phyloP scores from a whole-genome alignment of 352 stramenopile species.

The Thraustochytrium striatum region DNA sequence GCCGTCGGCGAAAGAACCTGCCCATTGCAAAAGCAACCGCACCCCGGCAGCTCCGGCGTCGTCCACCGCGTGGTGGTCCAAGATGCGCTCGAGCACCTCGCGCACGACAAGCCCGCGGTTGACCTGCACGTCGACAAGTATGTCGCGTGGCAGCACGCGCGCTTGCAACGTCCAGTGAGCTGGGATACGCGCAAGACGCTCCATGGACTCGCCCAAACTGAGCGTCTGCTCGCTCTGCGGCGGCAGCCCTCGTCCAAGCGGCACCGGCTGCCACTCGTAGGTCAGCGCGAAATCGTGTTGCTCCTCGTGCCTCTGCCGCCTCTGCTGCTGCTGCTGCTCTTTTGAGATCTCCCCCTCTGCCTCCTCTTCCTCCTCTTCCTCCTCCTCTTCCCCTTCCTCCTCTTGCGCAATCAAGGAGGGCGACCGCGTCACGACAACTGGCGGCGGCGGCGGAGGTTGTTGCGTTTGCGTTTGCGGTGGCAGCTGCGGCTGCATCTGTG shows the following conservation, averaged over 20 bases:
- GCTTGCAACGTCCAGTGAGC: constrained; percentile 1
- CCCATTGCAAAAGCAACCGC: no score
- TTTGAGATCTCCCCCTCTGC: not conserved
- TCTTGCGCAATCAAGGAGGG: not conserved
- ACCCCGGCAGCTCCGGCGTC: no score
- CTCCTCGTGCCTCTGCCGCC: not conserved
- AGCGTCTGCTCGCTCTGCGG: constrained; percentile 7
- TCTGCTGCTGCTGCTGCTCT: not conserved
- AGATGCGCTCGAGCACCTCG: not conserved
- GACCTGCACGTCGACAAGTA: not conserved
- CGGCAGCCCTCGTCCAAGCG: not conserved
- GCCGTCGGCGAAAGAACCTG: no score
- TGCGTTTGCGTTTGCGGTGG: not conserved
- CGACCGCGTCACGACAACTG: not conserved
- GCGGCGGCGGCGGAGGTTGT: not conserved
- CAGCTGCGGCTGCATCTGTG: not conserved
- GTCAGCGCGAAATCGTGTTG: not conserved
- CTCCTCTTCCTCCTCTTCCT: not conserved
- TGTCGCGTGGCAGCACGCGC: not conserved
- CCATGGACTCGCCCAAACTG: not conserved
- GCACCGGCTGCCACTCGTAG: constrained; percentile 39
- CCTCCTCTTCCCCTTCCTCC: not conserved
- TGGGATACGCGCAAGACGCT: constrained; percentile 21
- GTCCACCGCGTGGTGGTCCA: no score
- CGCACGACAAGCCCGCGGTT: not conserved